Base-by-base conservation (phyloP, 805 yeast genomes). In the Clavispora santaluciae region DNA sequence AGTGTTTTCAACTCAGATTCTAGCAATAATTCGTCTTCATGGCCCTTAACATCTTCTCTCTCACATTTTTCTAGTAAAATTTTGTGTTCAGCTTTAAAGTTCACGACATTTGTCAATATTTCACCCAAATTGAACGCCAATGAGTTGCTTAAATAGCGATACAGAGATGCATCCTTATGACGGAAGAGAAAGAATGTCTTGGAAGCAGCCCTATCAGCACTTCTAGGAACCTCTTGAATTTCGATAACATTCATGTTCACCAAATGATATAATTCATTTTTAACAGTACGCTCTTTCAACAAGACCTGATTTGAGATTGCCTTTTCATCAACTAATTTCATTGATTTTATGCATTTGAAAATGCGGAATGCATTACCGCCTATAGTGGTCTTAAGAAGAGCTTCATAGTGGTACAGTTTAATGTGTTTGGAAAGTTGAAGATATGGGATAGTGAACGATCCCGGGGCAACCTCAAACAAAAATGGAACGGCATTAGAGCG, bases 161-260 rank as follows among this genome's bases (percentile, higher is more conserved):
- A 61, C 8, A 72, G 60, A 15, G 59, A 53, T 4, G 44, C 43
- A 30, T 63, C 64, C 43, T 78, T 79, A 50, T 79, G 83, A 54
- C 88, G 75, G 72, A 88, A 93, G 24, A 90, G 72, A 57, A 79
- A 93, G 22, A 86, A 83, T 1, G 97, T 83, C 50, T 95, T 79
- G 30, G 86, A 80, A 0, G 97, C 95, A 2, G 95, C 90, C 50
- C 98, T 75, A 59, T 93, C 98, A 18, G 80, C 82, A 7, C 95
- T 83, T 54, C 91, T 78, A 10, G 98, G 97, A 22, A 93, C 84
- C 64, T 93, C 99, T 63, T 91, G 98, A 26, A 90, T 74, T 57
- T 91, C 96, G 15, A 90, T 67, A 15, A 86, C 75, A 46, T 90
- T 88, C 48, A 79, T 72, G 39, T 75, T 76, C 21, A 86, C 75